Evolutionary conservation across 805 yeast species (phyloP), one percentile per base, ranked within the genome.

Genomic region (Jamesozyma hellenica): DNA sequence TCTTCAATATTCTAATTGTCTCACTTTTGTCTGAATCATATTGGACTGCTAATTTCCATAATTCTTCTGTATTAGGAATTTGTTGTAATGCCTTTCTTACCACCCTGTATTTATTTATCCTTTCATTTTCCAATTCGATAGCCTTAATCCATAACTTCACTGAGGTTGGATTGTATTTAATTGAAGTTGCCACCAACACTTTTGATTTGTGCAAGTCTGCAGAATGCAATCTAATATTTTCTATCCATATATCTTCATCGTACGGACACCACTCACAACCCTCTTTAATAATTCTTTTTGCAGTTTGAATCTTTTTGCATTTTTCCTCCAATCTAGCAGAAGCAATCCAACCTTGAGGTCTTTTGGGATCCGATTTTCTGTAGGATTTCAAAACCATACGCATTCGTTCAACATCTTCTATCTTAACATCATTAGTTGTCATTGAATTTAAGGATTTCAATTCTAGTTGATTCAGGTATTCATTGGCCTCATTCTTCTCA

Each of bases 281-380:
- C 53, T 83, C 76, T n/a, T 66, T 67, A 6, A 87, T 79, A 13
- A 82, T 44, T 17, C 60, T 61, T 39, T 72, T 71, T 0, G 97
- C 96, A 12, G 59, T 59, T 4, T 61, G 61, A 39, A 66, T 65
- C 38, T 75, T 77, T 33, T 69, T 68, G 1, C 79, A 80, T 34
- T 70, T 71, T 47, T 75, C 81, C 53, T 90, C 97, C 9, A 86
- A 55, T 35, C 85, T 62, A 0, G 95, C 94, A 35, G 86, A 74
- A 0, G 94, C 85, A 17, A 90, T 82, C 95, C 95, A 90, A 4
- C 82, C 83, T 35, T 74, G 73, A 0, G 94, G 73, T 42, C 77
- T 79, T 32, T 63, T 60, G 0, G 96, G 95, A 49, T 84, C 81
- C 0, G 85, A 64, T 46, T 72, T 74, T 28, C 94, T 68, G 46